phyloP scores from a whole-genome alignment of 2,329 filamentous ascomycete genomes.

The Xylaria sp. region DNA sequence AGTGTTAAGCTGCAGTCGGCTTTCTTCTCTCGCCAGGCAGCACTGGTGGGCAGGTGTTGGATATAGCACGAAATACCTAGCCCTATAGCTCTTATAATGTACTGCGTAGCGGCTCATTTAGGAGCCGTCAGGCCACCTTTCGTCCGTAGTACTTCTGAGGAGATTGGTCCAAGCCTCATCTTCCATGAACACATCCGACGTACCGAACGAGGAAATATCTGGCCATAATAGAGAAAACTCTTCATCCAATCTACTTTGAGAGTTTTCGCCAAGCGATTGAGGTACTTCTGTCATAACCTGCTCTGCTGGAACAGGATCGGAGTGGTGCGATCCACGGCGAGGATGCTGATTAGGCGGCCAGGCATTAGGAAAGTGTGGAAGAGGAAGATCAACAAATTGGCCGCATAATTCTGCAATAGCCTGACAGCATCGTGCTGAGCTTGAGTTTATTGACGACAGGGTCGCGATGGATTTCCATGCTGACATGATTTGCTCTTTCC shows the following conservation, averaged over 20 bases:
- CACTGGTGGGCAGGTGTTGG: background rate
- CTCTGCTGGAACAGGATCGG: background rate
- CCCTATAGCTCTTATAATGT: background rate
- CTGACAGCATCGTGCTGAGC: constrained; percentile 55
- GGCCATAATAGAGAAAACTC: constrained; percentile 9
- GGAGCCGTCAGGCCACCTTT: constrained; percentile 19
- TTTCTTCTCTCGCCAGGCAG: background rate
- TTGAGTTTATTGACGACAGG: constrained; percentile 54
- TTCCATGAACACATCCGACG: constrained; percentile 20
- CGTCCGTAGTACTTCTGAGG: constrained; percentile 14
- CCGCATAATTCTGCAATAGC: constrained; percentile 57
- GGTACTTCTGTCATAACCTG: background rate
- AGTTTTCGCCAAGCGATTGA: background rate
- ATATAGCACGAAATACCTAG: background rate
- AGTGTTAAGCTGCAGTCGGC: background rate
- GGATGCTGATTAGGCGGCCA: background rate
- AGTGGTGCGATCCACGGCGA: background rate
- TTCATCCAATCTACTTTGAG: background rate
- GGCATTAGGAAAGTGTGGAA: background rate
- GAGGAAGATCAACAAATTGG: constrained; percentile 40
- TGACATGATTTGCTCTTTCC: constrained; percentile 55
- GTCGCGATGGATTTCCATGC: constrained; percentile 53
- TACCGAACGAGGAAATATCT: constrained; percentile 2
- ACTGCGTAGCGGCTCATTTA: background rate
- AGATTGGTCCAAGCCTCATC: constrained; percentile 24